Evolutionary conservation across 106 monocot species (phyloP), one percentile per base, ranked within the genome.

Genomic region (Platanthera guangdongensis): DNA sequence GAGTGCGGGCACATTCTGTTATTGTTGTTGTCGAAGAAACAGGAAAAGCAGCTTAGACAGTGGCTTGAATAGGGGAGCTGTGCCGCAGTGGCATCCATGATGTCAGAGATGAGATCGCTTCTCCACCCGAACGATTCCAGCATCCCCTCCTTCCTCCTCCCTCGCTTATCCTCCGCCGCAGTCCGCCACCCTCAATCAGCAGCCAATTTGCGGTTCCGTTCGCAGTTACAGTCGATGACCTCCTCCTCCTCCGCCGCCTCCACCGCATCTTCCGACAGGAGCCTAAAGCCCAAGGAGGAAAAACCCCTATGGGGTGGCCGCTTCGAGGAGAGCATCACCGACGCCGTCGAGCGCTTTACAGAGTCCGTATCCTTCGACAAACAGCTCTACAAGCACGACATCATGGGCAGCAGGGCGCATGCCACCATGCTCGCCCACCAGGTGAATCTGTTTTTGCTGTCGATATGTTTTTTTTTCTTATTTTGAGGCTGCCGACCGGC

Each of bases 311-410:
- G 95, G 95, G 95, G 95, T 45, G 95, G 93, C 45, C 83, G 93
- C 16, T 91, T 91, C 82, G 84, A 97, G 84, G 91, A 89, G 16
- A 87, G 89, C 74, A 89, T 91, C 50, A 91, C 88, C 74, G 91
- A 97, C 32, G 93, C 87, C 15, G 90, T 93, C 15, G 93, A 93
- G 83, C 80, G 76, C 50, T 97, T 97, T 83, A 89, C 86, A 75
- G 96, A 97, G 87, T 97, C 96, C 21, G 77, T 96, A 57, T 93
- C 96, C 46, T 91, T 82, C 81, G 96, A 97, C 75, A 91, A 90
- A 83, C 75, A 68, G 22, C 93, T 97, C 60, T 97, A 97, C 91
- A 89, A 89, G 80, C 91, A 94, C 22, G 97, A 97, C 79, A 94
- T 97, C 72, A 80, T 70, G 76, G 97, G 93, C 6, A 97, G 97